phyloP scores from a whole-genome alignment of 805 yeast genomes.

The Kodamaea lidongshanica region DNA sequence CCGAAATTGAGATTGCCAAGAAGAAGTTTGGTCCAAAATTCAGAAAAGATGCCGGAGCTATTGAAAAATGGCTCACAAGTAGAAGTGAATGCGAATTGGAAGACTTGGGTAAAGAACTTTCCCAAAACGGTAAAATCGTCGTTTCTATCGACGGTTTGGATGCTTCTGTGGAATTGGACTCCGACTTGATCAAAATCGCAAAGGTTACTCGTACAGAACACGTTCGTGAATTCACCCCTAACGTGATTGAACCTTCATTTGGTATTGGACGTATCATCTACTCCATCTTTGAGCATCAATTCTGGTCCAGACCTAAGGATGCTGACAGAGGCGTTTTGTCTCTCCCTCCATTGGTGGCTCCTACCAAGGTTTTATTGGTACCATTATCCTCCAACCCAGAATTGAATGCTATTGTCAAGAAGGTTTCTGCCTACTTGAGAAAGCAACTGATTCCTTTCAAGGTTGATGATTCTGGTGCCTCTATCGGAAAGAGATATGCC shows the following conservation, averaged over 20 bases:
- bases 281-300: constrained; percentile 86
- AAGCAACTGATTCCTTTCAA: constrained; percentile 84
- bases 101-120: constrained; percentile 64
- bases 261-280: constrained; percentile 98
- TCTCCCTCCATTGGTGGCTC: constrained; percentile 93
- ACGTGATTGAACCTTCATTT: constrained; percentile 97
- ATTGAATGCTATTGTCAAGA: constrained; percentile 66
- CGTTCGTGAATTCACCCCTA: constrained; percentile 91
- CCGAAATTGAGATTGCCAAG: constrained; percentile 83
- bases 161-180: constrained; percentile 64
- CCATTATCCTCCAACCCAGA: constrained; percentile 85
- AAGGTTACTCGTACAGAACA: constrained; percentile 80
- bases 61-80: constrained; percentile 68
- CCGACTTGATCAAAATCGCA: constrained; percentile 65
- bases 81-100: constrained; percentile 85
- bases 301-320: constrained; percentile 90
- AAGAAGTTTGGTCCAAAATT: constrained; percentile 97
- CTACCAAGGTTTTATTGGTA: constrained; percentile 92
- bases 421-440: constrained; percentile 67
- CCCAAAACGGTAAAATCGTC: constrained; percentile 53
- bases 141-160: constrained; percentile 63
- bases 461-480: constrained; percentile 94
- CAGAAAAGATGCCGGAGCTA: constrained; percentile 93
- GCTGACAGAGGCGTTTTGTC: constrained; percentile 82
- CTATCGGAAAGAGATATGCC: constrained; percentile 96